Evolutionary conservation across 192 early-diverging fungal genomes (phyloP), one percentile per base, ranked within the genome.

Genomic region (Podila horticola): DNA sequence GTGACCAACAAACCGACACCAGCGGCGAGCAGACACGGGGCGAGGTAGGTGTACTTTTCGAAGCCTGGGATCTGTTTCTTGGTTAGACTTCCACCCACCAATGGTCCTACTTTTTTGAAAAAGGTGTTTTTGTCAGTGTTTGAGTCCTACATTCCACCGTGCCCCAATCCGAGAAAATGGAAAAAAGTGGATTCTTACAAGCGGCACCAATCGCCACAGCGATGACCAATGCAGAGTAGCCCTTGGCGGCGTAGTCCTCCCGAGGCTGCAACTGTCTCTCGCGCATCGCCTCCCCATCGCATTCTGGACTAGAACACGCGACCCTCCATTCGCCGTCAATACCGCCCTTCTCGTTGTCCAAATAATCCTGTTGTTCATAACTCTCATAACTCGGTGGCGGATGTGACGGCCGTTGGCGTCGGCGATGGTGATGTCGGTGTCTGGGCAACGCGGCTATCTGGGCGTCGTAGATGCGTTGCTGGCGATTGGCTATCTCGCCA

Each of bases 211-310:
- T n/a, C 3, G 68, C 68, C n/a, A 76, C 45, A 26, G 68, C 62
- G 55, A 76, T 66, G 17, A 71, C 74, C 15, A 76, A 10, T 34
- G 60, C 68, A 0, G 68, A 76, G 19, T 71, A 70, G 30, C 68
- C 74, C 58, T 65, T 76, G 29, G 68, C 24, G 0, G 68, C 67
- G 50, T 50, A 69, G 33, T 70, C 68, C 17, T 51, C 64, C 33
- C 34, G 62, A 20, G 29, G 30, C 10, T n/a, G 33, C 19, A 38
- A 20, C 30, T 31, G 31, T 7, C 17, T 38, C 20, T 33, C 34
- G 19, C 33, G 17, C 13, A n/a, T n/a, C 20, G 8, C 33, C 1
- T 31, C 33, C 31, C 45, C 62, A n/a, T 3, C 62, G 20, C 62
- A 63, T 20, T 63, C 62, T 36, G 62, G 62, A 38, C 33, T 34